phyloP scores from a whole-genome alignment of 129 eudicot genomes.

The Rutidosis leptorrhynchoides region DNA sequence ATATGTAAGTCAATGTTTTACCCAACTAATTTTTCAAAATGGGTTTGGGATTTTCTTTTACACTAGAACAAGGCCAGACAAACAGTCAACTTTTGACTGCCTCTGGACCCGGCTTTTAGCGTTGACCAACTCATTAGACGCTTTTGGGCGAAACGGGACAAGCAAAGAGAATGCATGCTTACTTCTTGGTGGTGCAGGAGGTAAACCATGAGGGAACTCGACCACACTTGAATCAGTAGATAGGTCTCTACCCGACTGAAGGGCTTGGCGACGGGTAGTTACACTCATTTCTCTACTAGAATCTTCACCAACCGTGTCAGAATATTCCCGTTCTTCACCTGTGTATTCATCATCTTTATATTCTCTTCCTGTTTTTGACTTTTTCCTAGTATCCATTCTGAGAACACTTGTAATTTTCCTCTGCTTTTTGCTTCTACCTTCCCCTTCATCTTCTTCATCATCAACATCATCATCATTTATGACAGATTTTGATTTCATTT shows the following conservation, averaged over 20 bases:
- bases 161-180: conserved; percentile 27
- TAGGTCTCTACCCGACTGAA: conserved; percentile 41
- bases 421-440: conserved; percentile 38
- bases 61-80: no score
- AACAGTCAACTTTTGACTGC: no score
- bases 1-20: no score
- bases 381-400: conserved; percentile 39
- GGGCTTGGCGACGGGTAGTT: conserved; percentile 72
- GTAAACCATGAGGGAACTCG: conserved; percentile 82
- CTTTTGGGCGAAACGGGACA: background rate
- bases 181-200: conserved; percentile 83
- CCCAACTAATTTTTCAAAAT: no score
- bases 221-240: conserved; percentile 33
- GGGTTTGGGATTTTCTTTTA: no score
- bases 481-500: conserved; percentile 45
- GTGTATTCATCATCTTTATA: conserved; percentile 54
- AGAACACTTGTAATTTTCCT: conserved; percentile 39
- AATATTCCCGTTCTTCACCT: conserved; percentile 42
- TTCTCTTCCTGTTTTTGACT: conserved; percentile 31
- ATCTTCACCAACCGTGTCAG: conserved; percentile 35
- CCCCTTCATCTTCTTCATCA: conserved; percentile 43
- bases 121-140: no score
- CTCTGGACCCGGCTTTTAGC: no score
- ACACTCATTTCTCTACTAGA: conserved; percentile 48
- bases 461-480: conserved; percentile 40